These are phyloP conservation scores for Cyclospora cayetanensis DNA, from an alignment of 169 alveolate species.

Conservation along the genomic window DNA sequence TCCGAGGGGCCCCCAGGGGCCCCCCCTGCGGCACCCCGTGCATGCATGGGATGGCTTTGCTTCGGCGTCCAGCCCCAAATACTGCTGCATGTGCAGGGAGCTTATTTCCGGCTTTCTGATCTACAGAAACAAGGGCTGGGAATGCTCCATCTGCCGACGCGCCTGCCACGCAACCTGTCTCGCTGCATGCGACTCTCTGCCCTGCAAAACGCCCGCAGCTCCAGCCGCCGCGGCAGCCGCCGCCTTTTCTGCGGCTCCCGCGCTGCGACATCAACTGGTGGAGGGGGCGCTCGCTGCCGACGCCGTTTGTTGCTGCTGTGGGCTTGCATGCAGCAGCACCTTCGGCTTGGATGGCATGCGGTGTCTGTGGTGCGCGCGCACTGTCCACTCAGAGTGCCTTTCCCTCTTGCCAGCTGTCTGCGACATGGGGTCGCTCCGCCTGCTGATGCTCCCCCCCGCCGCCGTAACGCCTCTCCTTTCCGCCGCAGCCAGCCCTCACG, in stretches of 20 bases:
- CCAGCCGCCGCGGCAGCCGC: neutral
- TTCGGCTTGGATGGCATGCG: conserved; percentile 65
- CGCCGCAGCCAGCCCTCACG: neutral
- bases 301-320: conserved; percentile 56
- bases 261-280: neutral
- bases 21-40: neutral
- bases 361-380: conserved; percentile 69
- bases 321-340: conserved; percentile 40
- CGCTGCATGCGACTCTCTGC: conserved; percentile 2
- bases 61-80: conserved; percentile 37
- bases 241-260: neutral
- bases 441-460: conserved; percentile 56
- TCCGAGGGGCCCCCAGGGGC: neutral
- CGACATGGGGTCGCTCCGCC: conserved; percentile 57
- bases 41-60: conserved; percentile 42
- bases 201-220: conserved; percentile 59
- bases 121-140: conserved; percentile 69
- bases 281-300: conserved; percentile 64
- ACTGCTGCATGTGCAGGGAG: conserved; percentile 59
- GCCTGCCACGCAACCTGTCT: conserved; percentile 47
- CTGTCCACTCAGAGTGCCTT: conserved; percentile 51
- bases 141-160: conserved; percentile 45
- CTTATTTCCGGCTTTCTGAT: conserved; percentile 60
- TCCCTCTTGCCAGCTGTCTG: conserved; percentile 25
- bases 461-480: conserved; percentile 3